Evolutionary conservation across 495 filamentous ascomycete genomes (phyloP), one percentile per base, ranked within the genome.

Genomic region (Entonaema liquescens): DNA sequence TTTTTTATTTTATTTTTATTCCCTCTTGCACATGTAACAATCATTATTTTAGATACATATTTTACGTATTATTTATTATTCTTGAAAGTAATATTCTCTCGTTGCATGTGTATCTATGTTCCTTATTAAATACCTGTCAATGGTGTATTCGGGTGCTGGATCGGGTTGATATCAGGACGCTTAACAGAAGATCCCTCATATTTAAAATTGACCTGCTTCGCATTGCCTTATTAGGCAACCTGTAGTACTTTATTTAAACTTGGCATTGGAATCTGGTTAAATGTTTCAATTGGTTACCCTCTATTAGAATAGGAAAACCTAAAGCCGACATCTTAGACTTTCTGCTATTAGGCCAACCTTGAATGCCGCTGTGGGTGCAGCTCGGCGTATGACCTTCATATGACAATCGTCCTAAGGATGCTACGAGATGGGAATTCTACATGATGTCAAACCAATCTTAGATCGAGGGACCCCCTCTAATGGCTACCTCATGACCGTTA

Each of bases 231-330:
- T 47, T 47, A 21, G 17, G 42, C 19, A 47, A 44, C n/a, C 17
- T 11, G 5, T 7, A 44, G 19, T 21, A 19, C n/a, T 21, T 44
- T 44, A 44, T 19, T 52, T 52, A 62, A 28, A 21, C 21, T 57
- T 2, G 52, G 6, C 28, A 21, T 67, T 35, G 13, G 38, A 17
- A 40, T 12, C 12, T 49, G 25, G 42, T n/a, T 5, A 53, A 17
- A 7, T 5, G 1, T 6, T 33, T 19, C 49, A 52, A 68, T 68
- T 68, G 65, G 65, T 42, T 23, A 52, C 12, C 36, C 59, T 50
- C 31, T 31, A 3, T 33, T 40, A 54, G 59, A 57, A 61, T 36
- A n/a, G 42, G 40, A 52, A 59, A 59, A 35, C 35, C 23, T 28
- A 25, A 25, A 28, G 1, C 12, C 26, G 26, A 12, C n/a, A n/a